A percentile compares a stretch with the other conserved stretches of the same genome.
These are phyloP conservation scores for Nicotiana rustica DNA, from an alignment of 305 asterid species.

Conservation along the genomic window DNA sequence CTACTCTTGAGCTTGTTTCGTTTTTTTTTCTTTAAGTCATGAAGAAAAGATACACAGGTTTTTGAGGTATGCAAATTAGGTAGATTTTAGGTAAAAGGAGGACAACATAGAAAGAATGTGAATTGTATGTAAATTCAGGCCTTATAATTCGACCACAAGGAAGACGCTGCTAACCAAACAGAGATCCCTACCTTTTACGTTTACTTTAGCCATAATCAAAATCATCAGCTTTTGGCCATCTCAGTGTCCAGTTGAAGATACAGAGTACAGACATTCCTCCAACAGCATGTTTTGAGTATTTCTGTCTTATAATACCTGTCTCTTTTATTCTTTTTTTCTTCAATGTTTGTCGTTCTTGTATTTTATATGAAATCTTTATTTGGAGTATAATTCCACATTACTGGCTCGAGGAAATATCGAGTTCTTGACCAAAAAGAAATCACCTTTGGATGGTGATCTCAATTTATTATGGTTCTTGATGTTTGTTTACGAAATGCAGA, in stretches of 20 bases:
- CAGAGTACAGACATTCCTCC: neutral
- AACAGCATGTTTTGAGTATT: neutral
- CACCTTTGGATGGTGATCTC: neutral
- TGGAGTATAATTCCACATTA: neutral
- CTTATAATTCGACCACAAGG: neutral
- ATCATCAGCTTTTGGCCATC: neutral
- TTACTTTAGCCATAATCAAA: neutral
- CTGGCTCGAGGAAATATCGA: neutral
- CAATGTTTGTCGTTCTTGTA: neutral
- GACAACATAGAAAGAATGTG: constrained; percentile 23
- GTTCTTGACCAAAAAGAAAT: neutral
- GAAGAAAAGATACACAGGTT: neutral
- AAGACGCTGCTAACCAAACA: neutral
- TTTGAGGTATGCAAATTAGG: constrained; percentile 13
- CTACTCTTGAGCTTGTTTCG: neutral
- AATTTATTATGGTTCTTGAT: neutral
- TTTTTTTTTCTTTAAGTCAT: neutral
- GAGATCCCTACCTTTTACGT: neutral
- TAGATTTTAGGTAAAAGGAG: neutral
- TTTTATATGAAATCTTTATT: neutral
- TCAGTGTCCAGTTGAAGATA: neutral
- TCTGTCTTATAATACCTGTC: neutral
- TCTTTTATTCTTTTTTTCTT: constrained; percentile 3
- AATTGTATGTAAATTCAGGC: constrained; percentile 18
- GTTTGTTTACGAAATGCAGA: neutral